These are phyloP conservation scores for Neckera pumila DNA, from an alignment of 225 moss, liverwort and hornwort genomes.

Conservation along the genomic window DNA sequence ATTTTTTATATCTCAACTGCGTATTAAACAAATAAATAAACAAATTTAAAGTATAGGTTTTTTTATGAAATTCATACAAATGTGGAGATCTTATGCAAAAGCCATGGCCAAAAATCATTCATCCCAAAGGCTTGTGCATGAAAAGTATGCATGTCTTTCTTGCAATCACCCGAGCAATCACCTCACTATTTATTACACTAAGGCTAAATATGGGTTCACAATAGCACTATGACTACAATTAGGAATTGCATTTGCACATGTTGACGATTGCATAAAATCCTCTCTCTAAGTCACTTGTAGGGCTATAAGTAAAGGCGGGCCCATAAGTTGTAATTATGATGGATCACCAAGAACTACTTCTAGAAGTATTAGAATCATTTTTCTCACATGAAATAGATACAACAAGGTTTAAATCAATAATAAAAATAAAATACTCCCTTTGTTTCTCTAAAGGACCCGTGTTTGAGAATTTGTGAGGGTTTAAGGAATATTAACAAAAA, in stretches of 20 bases:
- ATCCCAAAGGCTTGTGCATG: accelerated
- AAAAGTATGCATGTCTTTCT: background rate
- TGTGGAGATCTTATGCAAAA: background rate
- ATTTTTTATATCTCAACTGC: no score
- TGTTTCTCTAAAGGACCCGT: no score
- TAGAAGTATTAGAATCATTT: background rate
- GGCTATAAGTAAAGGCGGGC: accelerated
- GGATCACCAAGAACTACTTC: background rate
- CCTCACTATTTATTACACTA: background rate
- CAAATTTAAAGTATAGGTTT: no score
- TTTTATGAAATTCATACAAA: background rate
- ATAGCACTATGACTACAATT: no score
- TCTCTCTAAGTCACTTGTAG: background rate
- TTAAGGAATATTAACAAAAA: no score
- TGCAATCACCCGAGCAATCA: background rate
- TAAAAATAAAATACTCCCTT: background rate
- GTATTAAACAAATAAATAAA: no score
- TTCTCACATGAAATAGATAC: background rate
- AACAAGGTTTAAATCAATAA: background rate
- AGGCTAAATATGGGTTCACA: background rate
- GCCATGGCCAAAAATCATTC: background rate
- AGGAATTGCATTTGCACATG: background rate
- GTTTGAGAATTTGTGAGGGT: no score
- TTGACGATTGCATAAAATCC: background rate
- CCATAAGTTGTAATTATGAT: background rate